Evolutionary conservation across 2,329 filamentous ascomycete genomes (phyloP), one percentile per base, ranked within the genome.

Genomic region (Dactylellina cionopaga): DNA sequence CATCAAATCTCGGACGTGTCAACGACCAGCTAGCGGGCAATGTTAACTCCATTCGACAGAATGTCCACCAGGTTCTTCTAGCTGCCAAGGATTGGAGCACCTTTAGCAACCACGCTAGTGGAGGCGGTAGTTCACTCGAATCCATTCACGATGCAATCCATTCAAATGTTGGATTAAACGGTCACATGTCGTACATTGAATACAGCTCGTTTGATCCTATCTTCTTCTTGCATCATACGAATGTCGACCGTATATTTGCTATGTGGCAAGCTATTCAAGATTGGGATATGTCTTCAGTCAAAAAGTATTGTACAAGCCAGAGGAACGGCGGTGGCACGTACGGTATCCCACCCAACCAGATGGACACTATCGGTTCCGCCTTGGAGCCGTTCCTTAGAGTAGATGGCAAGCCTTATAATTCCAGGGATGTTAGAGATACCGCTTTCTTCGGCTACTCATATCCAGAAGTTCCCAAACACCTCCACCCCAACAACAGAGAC

Each of bases 261-360:
- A 85, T 96, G 72, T 95, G 90, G 90, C 90, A 95, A 81, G 83
- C 84, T 0, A 80, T 95, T 11, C n/a, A n/a, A n/a, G 85, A 95
- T 74, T 90, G 89, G 2, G 6, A 9, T n/a, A 46, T 22, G 4
- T 24, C 35, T 1, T 3, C 11, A 10, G 29, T 6, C 9, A 44
- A 33, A 1, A 49, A 47, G 5, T 66, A 46, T 19, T 51, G 37
- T 9, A 66, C 49, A 22, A 19, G 11, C 0, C 52, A 68, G n/a
- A 22, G 6, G 9, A 68, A 68, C 27, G 31, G 44, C 15, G 56
- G 56, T 27, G 66, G 51, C 17, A 71, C 47, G 11, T 71, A 71
- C 24, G 56, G 65, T 58, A 24, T 56, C 10, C 2, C 4, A 1
- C 51, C 39, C 3, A 10, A 15, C 2, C 11, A 17, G 10, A 10